phyloP scores from a whole-genome alignment of 176 grass and related monocot species.

The Leersia perrieri region DNA sequence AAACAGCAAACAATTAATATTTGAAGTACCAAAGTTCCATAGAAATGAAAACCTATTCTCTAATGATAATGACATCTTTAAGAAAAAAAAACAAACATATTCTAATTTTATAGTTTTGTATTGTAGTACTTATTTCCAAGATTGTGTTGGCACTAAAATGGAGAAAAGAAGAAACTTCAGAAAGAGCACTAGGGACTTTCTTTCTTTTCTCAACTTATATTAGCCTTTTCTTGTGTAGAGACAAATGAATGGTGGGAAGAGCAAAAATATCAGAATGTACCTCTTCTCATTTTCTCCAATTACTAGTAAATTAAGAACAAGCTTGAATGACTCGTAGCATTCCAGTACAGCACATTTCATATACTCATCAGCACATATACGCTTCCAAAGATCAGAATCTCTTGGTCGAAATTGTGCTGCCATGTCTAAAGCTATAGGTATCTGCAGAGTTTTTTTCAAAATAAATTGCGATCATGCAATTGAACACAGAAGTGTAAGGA shows the following conservation, averaged over 20 bases:
- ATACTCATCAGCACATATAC: conserved; percentile 95
- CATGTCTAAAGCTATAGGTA: conserved; percentile 96
- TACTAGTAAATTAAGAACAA: conserved; percentile 87
- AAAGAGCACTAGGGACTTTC: conserved; percentile 1
- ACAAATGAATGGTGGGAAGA: conserved; percentile 16
- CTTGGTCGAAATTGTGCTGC: conserved; percentile 83
- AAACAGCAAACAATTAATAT: neutral
- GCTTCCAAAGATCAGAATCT: conserved; percentile 94
- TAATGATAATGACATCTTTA: neutral
- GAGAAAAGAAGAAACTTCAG: neutral
- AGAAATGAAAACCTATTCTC: conserved; percentile 10
- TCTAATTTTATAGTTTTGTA: conserved; percentile 1
- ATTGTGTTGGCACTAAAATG: conserved; percentile 1
- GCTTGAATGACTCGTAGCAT: conserved; percentile 97
- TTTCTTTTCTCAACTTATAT: neutral
- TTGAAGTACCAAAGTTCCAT: neutral
- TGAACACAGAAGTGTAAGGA: conserved; percentile 11
- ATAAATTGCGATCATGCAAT: neutral
- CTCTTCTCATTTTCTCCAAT: conserved; percentile 95
- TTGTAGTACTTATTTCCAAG: conserved; percentile 18
- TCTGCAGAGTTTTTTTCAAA: conserved; percentile 56
- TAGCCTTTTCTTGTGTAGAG: conserved; percentile 1
- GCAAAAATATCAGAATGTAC: conserved; percentile 32
- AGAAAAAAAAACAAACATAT: neutral
- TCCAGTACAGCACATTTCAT: conserved; percentile 97